Evolutionary conservation across 345 rosid species (phyloP), one percentile per base, ranked within the genome.

Genomic region (Nephelium lappaceum): DNA sequence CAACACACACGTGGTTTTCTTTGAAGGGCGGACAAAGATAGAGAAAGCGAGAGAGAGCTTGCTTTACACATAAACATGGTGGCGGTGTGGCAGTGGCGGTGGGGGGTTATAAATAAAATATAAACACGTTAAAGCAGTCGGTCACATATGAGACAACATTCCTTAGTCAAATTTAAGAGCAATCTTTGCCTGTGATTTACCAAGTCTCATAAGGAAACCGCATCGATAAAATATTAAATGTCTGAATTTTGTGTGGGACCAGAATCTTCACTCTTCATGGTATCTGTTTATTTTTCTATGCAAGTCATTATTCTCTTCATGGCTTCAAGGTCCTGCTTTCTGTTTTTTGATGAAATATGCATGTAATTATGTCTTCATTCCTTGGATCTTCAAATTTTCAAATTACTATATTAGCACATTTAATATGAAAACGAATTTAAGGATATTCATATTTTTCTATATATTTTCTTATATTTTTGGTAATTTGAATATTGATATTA

Each of bases 321-420:
- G 41, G 4, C 12, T 7, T 14, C 0, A 9, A 71, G 65, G 6
- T 65, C 41, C 68, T n/a, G n/a, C n/a, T n/a, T n/a, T n/a, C n/a
- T n/a, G n/a, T n/a, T n/a, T n/a, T n/a, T n/a, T n/a, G n/a, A n/a
- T n/a, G n/a, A n/a, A n/a, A n/a, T n/a, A n/a, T n/a, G n/a, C 42
- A 38, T 53, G 24, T 18, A 67, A 69, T n/a, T n/a, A 75, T 83
- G 85, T 72, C 64, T 80, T 58, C 88, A 85, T 78, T 72, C 15
- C 24, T 8, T 49, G 4, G 23, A 82, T 79, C 79, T 24, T n/a
- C n/a, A n/a, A n/a, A n/a, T n/a, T n/a, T n/a, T n/a, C n/a, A n/a
- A n/a, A n/a, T n/a, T n/a, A n/a, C n/a, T n/a, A n/a, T n/a, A n/a
- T n/a, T n/a, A n/a, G n/a, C n/a, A n/a, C n/a, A n/a, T n/a, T n/a